phyloP scores from a whole-genome alignment of 305 asterid genomes.

The Rubia balearica region DNA sequence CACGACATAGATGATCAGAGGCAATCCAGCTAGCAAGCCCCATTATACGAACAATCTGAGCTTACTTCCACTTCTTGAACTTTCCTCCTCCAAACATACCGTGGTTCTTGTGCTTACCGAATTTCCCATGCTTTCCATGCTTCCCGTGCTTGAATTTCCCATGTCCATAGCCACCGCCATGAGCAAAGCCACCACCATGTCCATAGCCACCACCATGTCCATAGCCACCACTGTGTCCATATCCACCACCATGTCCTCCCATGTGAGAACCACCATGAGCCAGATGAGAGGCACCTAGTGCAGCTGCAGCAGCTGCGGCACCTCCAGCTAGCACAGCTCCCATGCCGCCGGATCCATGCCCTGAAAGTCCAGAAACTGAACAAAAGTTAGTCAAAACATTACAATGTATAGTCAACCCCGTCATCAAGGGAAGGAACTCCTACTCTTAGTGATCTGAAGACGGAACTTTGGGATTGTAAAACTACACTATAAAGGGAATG shows the following conservation, averaged over 20 bases:
- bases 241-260: slow-evolving; percentile 27
- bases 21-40: slow-evolving; percentile 1
- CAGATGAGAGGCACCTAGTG: slow-evolving; percentile 58
- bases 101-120: slow-evolving; percentile 15
- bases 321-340: slow-evolving; percentile 61
- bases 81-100: slow-evolving; percentile 53
- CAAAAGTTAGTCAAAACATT: neutral
- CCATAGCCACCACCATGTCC: slow-evolving; percentile 1
- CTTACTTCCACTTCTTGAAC: slow-evolving; percentile 77
- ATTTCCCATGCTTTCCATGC: slow-evolving; percentile 36
- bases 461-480: neutral
- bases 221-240: slow-evolving; percentile 26
- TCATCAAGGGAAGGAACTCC: neutral
- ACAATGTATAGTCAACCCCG: too few species aligned
- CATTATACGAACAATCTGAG: neutral
- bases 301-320: slow-evolving; percentile 76
- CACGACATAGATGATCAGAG: slow-evolving; percentile 3
- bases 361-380: slow-evolving; percentile 26
- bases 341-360: slow-evolving; percentile 40
- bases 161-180: slow-evolving; percentile 30
- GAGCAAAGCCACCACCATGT: neutral
- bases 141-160: slow-evolving; percentile 37
- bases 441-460: neutral
- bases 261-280: slow-evolving; percentile 24
- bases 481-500: neutral